phyloP scores from a whole-genome alignment of 352 stramenopile genomes.

The Phytophthora ohioensis region DNA sequence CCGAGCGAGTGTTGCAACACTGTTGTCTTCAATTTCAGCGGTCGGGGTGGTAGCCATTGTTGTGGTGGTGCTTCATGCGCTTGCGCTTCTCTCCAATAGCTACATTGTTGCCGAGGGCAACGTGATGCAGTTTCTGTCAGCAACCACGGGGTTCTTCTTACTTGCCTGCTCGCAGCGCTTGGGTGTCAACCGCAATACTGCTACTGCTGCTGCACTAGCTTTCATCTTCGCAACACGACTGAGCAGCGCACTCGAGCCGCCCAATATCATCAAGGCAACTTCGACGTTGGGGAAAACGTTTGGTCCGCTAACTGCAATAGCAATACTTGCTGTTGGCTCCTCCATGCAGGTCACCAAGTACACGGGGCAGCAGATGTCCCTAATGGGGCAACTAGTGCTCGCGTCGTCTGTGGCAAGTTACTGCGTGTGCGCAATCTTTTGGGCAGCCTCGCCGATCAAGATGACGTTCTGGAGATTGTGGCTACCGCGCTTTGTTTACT shows the following conservation, averaged over 20 bases:
- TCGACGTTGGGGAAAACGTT: constrained; percentile 50
- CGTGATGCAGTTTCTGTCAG: constrained; percentile 77
- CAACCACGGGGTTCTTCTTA: constrained; percentile 60
- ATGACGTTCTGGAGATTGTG: constrained; percentile 54
- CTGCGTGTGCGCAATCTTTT: constrained; percentile 56
- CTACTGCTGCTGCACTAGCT: constrained; percentile 39
- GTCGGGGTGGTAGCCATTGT: constrained; percentile 43
- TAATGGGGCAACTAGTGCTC: constrained; percentile 26
- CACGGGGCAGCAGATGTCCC: constrained; percentile 21
- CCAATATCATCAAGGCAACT: constrained; percentile 78
- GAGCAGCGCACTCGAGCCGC: constrained; percentile 53
- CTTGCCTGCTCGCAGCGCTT: constrained; percentile 39
- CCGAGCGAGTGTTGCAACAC: background rate
- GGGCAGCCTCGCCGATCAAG: constrained; percentile 50
- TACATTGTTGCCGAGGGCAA: constrained; percentile 84
- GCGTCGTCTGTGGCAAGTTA: constrained; percentile 37
- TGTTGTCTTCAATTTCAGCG: constrained; percentile 18
- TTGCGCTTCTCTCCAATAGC: constrained; percentile 85
- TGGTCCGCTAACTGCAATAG: constrained; percentile 36
- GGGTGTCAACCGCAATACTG: background rate
- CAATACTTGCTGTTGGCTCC: constrained; percentile 29
- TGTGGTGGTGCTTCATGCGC: constrained; percentile 65
- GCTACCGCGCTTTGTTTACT: constrained; percentile 65
- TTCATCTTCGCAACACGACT: constrained; percentile 61
- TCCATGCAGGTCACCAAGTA: constrained; percentile 16